Base-by-base conservation (phyloP, 305 asterid species). In the Petunia hybrid region DNA sequence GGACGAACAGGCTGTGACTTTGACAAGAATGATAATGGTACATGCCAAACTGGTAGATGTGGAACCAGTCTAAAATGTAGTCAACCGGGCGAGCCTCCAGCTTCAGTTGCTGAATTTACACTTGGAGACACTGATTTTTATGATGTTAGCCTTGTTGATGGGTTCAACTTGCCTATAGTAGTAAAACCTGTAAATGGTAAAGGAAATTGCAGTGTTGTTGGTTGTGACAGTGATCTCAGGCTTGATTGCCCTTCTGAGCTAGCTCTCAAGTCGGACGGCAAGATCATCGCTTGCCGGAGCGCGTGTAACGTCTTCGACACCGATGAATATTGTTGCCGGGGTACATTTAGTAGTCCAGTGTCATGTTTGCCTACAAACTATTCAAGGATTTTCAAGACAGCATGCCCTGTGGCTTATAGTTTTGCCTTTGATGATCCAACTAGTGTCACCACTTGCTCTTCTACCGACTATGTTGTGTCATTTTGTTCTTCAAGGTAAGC, bases 81-180 rank as follows among this genome's bases (percentile, higher is more conserved):
- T 0, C 86, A 84, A n/a, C 89, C 92, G 0, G 97, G 94, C 48
- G 57, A 81, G 35, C 95, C 94, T 46, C 93, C 95, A 3, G 91
- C 92, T 48, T 83, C 95, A 13, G 87, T 91, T 62, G 95, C 92
- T 10, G 90, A 90, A 59, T 89, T 91, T 62, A 69, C 93, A 38
- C 90, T 92, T n/a, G 95, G 95, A 5, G 82, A 84, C 0, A 67
- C 70, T 0, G 95, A 93, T 77, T 93, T 81, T 77, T 92, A 90
- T 68, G 97, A 89, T 69, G 92, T 93, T 39, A 93, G 97, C 90
- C 90, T 92, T 0, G 98, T 93, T 9, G 97, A 93, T 60, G 97
- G 97, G 31, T 93, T 92, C 91, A 93, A 93, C 78, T 53, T 93
- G 81, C 97, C 97, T 4, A 57, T 93, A 57, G 83, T 86, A 2